Conservation (phyloP, 345 rosid species). For the Cardiospermum halicacabum region DNA sequence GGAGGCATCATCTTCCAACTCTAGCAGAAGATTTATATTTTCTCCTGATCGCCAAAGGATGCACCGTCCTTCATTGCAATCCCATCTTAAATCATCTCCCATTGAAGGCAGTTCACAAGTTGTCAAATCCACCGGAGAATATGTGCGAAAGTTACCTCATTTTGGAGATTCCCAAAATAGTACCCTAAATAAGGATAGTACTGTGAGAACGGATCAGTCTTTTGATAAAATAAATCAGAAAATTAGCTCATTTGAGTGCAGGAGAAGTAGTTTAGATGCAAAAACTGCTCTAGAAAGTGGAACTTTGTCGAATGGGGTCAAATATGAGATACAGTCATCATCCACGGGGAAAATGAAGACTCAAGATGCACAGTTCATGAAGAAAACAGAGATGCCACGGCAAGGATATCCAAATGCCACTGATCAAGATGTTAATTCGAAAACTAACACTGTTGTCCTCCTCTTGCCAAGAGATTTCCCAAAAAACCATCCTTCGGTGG, state of each 20-base stretch:
- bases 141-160: constrained; percentile 25
- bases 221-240: constrained; percentile 19
- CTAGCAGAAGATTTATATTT: constrained; percentile 40
- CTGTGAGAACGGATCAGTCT: constrained; percentile 22
- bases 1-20: constrained; percentile 48
- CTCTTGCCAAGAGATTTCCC: constrained; percentile 45
- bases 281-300: constrained; percentile 16
- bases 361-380: constrained; percentile 25
- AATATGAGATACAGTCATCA: constrained; percentile 26
- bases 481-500: constrained; percentile 26
- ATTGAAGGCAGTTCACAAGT: constrained; percentile 24
- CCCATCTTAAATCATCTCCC: constrained; percentile 43
- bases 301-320: constrained; percentile 24
- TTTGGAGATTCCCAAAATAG: constrained; percentile 17
- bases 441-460: constrained; percentile 35
- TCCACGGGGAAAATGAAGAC: constrained; percentile 25
- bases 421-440: constrained; percentile 23
- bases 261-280: constrained; percentile 28
- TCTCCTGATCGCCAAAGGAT: constrained; percentile 33
- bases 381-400: constrained; percentile 25
- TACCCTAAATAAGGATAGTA: constrained; percentile 19
- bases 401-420: constrained; percentile 22
- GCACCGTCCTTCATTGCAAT: constrained; percentile 38
- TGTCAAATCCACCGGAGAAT: constrained; percentile 26
- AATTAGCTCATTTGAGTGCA: constrained; percentile 23